Evolutionary conservation across 108 stramenopile genomes (phyloP), one percentile per base, ranked within the genome.

Genomic region (Mayamaea pseudoterrestris): DNA sequence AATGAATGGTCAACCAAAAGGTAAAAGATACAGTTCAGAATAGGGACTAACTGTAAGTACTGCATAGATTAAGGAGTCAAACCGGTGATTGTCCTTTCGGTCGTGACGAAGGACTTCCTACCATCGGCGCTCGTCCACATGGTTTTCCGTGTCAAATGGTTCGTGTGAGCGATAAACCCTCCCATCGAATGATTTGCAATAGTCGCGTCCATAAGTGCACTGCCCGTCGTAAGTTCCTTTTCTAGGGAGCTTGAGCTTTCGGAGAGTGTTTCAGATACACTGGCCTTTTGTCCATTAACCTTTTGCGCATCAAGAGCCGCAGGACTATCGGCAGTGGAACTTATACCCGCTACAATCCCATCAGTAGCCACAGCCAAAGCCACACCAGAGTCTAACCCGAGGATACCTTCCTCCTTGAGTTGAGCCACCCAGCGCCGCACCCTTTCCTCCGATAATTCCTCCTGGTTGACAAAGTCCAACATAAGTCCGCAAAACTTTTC

Each of bases 401-500:
- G 46, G 53, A 92, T 68, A 1, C 90, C 90, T 62, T 87, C 90
- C 13, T 8, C 52, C 22, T 52, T 69, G 2, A 92, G 55, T 36
- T 80, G 80, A 22, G 68, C 51, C 4, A 92, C 80, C 90, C 90
- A 92, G 7, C 68, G 74, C 20, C 68, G 22, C 18, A 83, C 76
- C 26, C 90, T 60, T 26, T 68, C 73, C 35, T 63, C 71, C 9
- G 83, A 71, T 36, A 83, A 51, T 41, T 92, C 90, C 49, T 87
- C 83, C 56, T 86, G 80, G 54, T 92, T 92, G 13, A 83, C 82
- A 39, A 53, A 66, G 67, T 92, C 90, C 24, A 77, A 72, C 24
- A 86, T 44, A 22, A 87, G 55, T 14, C 90, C 90, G 50, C 82
- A 84, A 46, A 92, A 92, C 41, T 69, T 65, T 43, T 84, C 90